These are phyloP conservation scores for Oryza brachyantha DNA, from an alignment of 176 grass and related monocot genomes.

Conservation along the genomic window DNA sequence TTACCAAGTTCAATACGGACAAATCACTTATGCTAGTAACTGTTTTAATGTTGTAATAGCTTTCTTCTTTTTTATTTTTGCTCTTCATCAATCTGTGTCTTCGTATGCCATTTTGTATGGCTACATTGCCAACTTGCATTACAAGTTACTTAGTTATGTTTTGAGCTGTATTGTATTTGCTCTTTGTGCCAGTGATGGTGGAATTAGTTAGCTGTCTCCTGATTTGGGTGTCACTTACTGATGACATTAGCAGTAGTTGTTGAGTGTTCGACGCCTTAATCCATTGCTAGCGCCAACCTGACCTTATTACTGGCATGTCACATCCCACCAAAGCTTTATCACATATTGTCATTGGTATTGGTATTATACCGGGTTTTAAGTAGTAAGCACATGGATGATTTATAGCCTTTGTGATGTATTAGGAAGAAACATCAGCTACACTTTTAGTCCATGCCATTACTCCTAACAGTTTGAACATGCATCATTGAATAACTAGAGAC, in stretches of 20 bases:
- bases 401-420: not conserved
- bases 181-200: not conserved
- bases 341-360: not conserved
- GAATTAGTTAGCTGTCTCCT: not conserved
- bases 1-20: not conserved
- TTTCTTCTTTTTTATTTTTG: not conserved
- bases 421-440: not conserved
- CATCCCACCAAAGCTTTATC: not conserved
- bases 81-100: not conserved
- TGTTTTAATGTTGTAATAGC: not conserved
- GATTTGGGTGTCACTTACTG: not conserved
- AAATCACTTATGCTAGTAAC: slow-evolving; percentile 6
- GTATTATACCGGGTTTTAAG: not conserved
- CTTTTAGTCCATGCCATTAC: not conserved
- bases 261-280: not conserved
- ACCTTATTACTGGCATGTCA: not conserved
- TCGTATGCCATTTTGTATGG: slow-evolving; percentile 22
- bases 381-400: not conserved
- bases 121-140: slow-evolving; percentile 21
- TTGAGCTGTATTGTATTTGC: not conserved
- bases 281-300: not conserved
- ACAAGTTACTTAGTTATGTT: not conserved
- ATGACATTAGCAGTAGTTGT: not conserved
- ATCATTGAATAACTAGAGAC: not conserved
- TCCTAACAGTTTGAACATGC: not conserved